phyloP scores from a whole-genome alignment of 768 basidiomycete species.

The Steccherinum ochraceum region DNA sequence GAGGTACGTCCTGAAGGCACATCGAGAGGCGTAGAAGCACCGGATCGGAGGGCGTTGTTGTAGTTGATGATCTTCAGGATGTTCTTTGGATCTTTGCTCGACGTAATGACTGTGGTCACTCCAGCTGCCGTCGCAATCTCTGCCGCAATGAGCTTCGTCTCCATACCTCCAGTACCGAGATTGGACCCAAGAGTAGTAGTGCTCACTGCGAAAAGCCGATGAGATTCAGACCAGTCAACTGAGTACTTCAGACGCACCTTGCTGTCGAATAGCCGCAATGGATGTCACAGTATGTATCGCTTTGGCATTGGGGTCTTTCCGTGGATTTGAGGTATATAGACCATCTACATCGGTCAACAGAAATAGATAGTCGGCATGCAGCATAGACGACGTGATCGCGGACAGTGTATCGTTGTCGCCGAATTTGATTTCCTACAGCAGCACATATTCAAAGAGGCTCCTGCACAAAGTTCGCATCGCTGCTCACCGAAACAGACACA shows the following conservation, averaged over 20 bases:
- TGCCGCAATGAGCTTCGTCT: constrained; percentile 97
- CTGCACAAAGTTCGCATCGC: too few relatives aligned
- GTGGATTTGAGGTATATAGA: constrained; percentile 90
- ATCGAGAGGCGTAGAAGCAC: constrained; percentile 30
- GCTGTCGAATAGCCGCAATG: constrained; percentile 68
- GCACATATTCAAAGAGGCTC: too few relatives aligned
- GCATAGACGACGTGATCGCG: constrained; percentile 95
- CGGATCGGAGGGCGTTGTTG: constrained; percentile 40
- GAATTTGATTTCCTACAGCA: constrained; percentile 99
- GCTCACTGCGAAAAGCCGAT: constrained; percentile 58
- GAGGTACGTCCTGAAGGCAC: constrained; percentile 19
- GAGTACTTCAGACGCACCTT: constrained; percentile 46
- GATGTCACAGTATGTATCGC: constrained; percentile 81
- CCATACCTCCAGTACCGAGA: constrained; percentile 97
- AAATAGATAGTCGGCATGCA: constrained; percentile 96
- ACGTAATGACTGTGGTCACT: constrained; percentile 85
- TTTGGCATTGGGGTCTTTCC: constrained; percentile 79
- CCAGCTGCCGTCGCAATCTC: constrained; percentile 96
- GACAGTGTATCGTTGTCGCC: constrained; percentile 98
- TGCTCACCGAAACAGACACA: constrained; percentile 90
- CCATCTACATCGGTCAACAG: constrained; percentile 96
- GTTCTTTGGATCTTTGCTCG: constrained; percentile 69
- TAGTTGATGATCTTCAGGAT: constrained; percentile 82
- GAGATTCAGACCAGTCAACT: neutral
- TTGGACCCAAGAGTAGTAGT: constrained; percentile 88